Evolutionary conservation across 345 rosid species (phyloP), one percentile per base, ranked within the genome.

Genomic region (Salix exigua): DNA sequence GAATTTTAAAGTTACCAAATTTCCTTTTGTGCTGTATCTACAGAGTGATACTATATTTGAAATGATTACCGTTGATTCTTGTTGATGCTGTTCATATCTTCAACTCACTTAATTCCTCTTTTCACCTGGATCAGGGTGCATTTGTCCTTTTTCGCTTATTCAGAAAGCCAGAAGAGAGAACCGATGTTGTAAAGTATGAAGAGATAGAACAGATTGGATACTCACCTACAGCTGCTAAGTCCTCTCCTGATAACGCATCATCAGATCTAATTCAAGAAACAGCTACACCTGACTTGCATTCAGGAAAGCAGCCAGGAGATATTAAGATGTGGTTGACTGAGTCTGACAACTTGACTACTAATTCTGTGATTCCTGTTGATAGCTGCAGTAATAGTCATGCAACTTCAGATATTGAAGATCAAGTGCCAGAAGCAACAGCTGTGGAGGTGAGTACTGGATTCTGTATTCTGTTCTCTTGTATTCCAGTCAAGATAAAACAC

Each of bases 111-210:
- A n/a, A 26, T 70, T 53, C 33, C 58, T 58, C 64, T 64, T 26
- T 67, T 65, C 44, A 60, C 25, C 30, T 16, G 40, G 18, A 64
- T 77, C 84, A 94, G 97, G 76, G 63, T 85, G 84, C 96, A 44
- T 95, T 85, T 79, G 97, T 95, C 75, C 93, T 95, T 60, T 91
- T 83, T 84, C 91, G 97, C 46, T 87, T 95, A 85, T 93, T 95
- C 80, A 89, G 87, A 53, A 95, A 93, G 81, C 81, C 88, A 5
- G 96, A 86, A 69, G 97, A 85, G 83, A 87, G 53, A 80, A 61
- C 35, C 65, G 89, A 69, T 73, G 70, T 14, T 44, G 70, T 68
- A 61, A 91, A 88, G 80, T 83, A 76, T 74, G 94, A 87, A 21
- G 91, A 86, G 77, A 78, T 80, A 55, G 93, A 87, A 73, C 88